Percentiles rank a stretch among this genome's conserved stretches.
Evolutionary conservation across 345 rosid species (phyloP).

Genomic region (Dovyalis caffra): DNA sequence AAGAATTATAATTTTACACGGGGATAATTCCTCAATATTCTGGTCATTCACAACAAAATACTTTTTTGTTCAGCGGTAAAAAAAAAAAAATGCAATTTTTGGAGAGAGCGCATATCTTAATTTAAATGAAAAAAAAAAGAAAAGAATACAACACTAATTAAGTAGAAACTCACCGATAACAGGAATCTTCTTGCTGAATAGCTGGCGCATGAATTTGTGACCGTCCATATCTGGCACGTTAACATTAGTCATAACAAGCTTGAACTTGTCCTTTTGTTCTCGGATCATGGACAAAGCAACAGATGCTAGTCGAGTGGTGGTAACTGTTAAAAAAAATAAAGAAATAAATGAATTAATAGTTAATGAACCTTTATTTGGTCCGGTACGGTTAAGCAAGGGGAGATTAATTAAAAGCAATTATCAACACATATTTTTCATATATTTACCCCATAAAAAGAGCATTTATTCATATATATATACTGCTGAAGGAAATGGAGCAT

Average conservation of each 20-base stretch:
- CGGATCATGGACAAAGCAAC: constrained; percentile 35
- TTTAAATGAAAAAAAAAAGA: no score
- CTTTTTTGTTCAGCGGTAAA: no score
- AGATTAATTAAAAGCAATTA: no score
- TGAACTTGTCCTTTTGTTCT: constrained; percentile 26
- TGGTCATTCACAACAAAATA: no score
- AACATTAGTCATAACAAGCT: constrained; percentile 41
- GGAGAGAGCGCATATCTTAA: no score
- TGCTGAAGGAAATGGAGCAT: no score
- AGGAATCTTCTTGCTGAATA: constrained; percentile 28
- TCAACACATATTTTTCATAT: no score
- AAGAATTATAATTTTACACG: background rate
- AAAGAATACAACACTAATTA: no score
- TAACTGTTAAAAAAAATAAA: constrained; percentile 40
- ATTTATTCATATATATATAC: no score
- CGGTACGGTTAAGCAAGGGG: background rate
- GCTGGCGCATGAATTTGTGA: constrained; percentile 14
- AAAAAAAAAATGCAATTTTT: no score
- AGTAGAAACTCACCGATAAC: constrained; percentile 45
- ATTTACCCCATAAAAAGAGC: no score
- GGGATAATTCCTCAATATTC: no score
- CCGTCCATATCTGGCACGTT: constrained; percentile 27
- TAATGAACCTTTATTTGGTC: background rate
- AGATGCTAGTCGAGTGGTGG: constrained; percentile 19
- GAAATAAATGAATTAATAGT: background rate